Percentiles rank a stretch among this genome's conserved stretches.
Evolutionary conservation across 2,329 filamentous ascomycete genomes (phyloP).

Genomic region (Fusarium mexicanum): DNA sequence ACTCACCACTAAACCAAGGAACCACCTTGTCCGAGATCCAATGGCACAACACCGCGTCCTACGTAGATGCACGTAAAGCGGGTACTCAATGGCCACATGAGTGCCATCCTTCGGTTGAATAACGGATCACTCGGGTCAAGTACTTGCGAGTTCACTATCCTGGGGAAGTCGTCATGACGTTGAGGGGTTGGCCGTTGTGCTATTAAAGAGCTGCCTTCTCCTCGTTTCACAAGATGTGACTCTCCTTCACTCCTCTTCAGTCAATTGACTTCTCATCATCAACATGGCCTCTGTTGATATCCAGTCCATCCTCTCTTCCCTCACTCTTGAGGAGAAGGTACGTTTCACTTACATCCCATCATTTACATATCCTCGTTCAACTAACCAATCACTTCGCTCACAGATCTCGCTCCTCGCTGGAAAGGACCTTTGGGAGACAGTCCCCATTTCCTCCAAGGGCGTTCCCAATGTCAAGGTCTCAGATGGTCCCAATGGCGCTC

Average conservation of each 20-base stretch:
- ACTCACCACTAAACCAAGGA: conserved; percentile 20
- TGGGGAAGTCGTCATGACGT: conserved; percentile 13
- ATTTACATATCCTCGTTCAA: background rate
- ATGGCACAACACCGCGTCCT: conserved; percentile 34
- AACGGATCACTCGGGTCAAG: conserved; percentile 21
- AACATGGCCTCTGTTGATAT: conserved; percentile 42
- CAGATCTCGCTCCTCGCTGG: conserved; percentile 42
- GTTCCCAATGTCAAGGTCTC: conserved; percentile 39
- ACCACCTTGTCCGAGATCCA: conserved; percentile 16
- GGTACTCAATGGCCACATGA: conserved; percentile 35
- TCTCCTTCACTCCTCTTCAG: conserved; percentile 8
- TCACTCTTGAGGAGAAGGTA: conserved; percentile 47
- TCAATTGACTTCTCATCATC: conserved; percentile 10
- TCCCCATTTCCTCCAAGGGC: conserved; percentile 39
- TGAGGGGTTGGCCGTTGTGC: conserved; percentile 15
- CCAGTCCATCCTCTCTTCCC: conserved; percentile 41
- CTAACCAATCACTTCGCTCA: background rate
- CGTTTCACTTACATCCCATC: background rate
- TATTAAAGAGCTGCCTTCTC: conserved; percentile 36
- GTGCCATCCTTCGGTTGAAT: conserved; percentile 30
- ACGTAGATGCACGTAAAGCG: conserved; percentile 30
- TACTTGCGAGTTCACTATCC: background rate
- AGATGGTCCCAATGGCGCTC: conserved; percentile 43
- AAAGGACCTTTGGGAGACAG: conserved; percentile 42
- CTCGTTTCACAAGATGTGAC: conserved; percentile 17